phyloP scores from a whole-genome alignment of 2,329 filamentous ascomycete genomes.

The Talaromyces sp. region DNA sequence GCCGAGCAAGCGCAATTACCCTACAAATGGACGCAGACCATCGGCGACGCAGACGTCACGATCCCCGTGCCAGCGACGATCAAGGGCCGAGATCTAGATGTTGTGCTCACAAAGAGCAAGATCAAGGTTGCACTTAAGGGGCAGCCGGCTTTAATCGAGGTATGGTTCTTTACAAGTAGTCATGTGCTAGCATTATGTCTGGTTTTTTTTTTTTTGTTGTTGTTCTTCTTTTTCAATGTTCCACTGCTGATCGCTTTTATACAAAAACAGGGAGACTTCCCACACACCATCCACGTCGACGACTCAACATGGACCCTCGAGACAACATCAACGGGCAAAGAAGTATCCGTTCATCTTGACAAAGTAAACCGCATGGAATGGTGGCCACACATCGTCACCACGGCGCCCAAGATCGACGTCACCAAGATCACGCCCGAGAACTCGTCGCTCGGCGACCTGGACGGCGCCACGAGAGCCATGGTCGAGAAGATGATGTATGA shows the following conservation, averaged over 20 bases:
- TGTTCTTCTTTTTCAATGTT: too few species aligned
- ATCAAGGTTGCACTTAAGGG: constrained; percentile 82
- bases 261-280: constrained; percentile 67
- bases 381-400: constrained; percentile 89
- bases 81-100: constrained; percentile 76
- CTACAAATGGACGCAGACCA: constrained; percentile 96
- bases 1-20: constrained; percentile 87
- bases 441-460: constrained; percentile 84
- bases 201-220: not conserved
- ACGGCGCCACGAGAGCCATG: constrained; percentile 92
- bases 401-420: constrained; percentile 87
- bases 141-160: constrained; percentile 75
- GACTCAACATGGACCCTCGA: constrained; percentile 94
- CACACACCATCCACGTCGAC: constrained; percentile 71
- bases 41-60: constrained; percentile 77
- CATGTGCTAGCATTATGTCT: not conserved
- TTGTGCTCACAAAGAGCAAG: constrained; percentile 74
- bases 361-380: constrained; percentile 97
- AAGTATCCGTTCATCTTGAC: constrained; percentile 84
- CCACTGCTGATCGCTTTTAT: not conserved
- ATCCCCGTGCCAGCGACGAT: constrained; percentile 74
- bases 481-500: constrained; percentile 99
- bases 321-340: constrained; percentile 60
- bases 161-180: constrained; percentile 40
- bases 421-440: constrained; percentile 92